A percentile compares a stretch with the other conserved stretches of the same genome.
Evolutionary conservation across 352 stramenopile species (phyloP).

Genomic region (Phytophthora foliorum): DNA sequence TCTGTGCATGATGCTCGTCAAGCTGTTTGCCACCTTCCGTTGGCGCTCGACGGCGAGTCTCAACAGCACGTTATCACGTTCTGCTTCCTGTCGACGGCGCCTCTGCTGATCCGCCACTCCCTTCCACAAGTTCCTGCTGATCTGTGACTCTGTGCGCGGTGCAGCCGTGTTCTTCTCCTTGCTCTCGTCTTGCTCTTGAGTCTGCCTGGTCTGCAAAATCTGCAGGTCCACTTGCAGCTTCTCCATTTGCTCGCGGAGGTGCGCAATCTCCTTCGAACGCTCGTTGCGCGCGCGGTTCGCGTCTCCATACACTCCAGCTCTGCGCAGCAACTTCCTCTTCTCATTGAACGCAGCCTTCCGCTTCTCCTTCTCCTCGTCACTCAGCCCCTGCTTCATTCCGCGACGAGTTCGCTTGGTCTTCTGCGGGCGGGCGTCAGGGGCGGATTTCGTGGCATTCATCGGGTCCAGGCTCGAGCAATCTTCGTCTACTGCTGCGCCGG

Average conservation of each 20-base stretch:
- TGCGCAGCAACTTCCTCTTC: constrained; percentile 26
- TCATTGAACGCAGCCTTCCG: constrained; percentile 15
- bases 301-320: constrained; percentile 31
- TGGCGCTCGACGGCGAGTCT: constrained; percentile 51
- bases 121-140: constrained; percentile 28
- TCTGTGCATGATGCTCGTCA: constrained; percentile 44
- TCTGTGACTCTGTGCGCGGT: neutral
- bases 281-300: constrained; percentile 44
- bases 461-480: neutral
- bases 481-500: neutral
- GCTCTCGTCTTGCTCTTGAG: neutral
- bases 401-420: neutral
- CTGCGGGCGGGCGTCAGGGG: neutral
- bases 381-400: neutral
- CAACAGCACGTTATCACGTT: constrained; percentile 45
- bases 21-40: constrained; percentile 41
- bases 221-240: constrained; percentile 47
- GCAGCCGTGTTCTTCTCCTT: neutral
- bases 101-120: constrained; percentile 34
- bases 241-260: constrained; percentile 36
- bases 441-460: neutral
- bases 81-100: constrained; percentile 17
- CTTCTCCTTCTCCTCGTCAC: constrained; percentile 19
- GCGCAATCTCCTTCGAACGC: constrained; percentile 45
- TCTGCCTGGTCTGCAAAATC: constrained; percentile 20